Conservation (phyloP, 805 yeast genomes). For the Candida stauntonica region DNA sequence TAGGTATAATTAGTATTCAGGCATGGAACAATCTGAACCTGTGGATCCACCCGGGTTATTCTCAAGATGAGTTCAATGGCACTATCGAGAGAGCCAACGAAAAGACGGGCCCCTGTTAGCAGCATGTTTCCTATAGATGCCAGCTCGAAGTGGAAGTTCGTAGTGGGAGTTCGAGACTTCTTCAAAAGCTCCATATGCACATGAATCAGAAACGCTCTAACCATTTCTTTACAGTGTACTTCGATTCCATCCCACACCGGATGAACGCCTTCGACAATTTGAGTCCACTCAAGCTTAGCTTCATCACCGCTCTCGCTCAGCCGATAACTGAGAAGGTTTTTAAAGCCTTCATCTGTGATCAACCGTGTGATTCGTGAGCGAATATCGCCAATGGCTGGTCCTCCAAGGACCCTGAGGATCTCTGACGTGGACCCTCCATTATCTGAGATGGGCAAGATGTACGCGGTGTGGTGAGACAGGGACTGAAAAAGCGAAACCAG, state of each 20-base stretch:
- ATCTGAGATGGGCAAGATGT: constrained; percentile 80
- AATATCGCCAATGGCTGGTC: constrained; percentile 93
- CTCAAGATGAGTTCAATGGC: constrained; percentile 74
- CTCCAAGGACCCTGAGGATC: constrained; percentile 78
- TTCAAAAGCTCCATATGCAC: constrained; percentile 74
- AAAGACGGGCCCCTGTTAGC: constrained; percentile 74
- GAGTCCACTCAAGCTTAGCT: constrained; percentile 73
- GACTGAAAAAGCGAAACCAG: constrained; percentile 54
- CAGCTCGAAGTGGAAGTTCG: constrained; percentile 64
- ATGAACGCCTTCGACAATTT: constrained; percentile 76
- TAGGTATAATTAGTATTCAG: constrained; percentile 80
- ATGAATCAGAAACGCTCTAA: constrained; percentile 72
- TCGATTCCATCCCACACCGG: constrained; percentile 58
- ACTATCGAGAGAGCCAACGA: constrained; percentile 79
- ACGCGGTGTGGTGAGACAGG: constrained; percentile 44
- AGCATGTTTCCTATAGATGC: constrained; percentile 87
- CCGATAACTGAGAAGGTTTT: constrained; percentile 43
- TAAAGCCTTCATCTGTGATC: constrained; percentile 47
- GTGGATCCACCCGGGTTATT: constrained; percentile 53
- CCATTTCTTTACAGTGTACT: constrained; percentile 59
- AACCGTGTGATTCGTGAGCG: constrained; percentile 75
- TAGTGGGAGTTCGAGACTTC: constrained; percentile 49
- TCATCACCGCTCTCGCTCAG: constrained; percentile 40
- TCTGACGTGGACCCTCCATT: constrained; percentile 96
- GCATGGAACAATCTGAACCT: constrained; percentile 67